Evolutionary conservation across 2,329 filamentous ascomycete genomes (phyloP).

Genomic region (Salinomyces thailandicus): DNA sequence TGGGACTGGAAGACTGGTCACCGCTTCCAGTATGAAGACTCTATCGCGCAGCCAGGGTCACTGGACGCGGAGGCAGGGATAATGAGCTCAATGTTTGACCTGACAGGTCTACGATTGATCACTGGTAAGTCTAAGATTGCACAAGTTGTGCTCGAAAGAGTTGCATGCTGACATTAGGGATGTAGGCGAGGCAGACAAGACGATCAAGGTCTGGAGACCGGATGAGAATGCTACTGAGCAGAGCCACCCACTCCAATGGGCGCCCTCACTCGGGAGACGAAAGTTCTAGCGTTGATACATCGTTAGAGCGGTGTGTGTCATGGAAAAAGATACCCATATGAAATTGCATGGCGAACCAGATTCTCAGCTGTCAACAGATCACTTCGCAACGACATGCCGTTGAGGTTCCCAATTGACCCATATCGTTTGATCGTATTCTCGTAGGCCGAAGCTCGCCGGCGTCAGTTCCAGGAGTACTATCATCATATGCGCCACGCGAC

Average conservation of each 20-base stretch:
- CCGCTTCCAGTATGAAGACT: conserved; percentile 80
- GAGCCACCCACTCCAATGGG: conserved; percentile 87
- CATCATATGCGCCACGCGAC: too few relatives aligned
- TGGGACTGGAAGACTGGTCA: conserved; percentile 99
- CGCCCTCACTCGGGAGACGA: conserved; percentile 64
- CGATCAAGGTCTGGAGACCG: conserved; percentile 89
- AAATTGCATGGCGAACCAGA: too few relatives aligned
- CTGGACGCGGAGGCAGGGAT: conserved; percentile 89
- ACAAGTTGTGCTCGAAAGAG: neutral
- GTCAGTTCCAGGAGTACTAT: too few relatives aligned
- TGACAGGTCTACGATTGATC: conserved; percentile 77
- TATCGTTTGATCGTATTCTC: too few relatives aligned
- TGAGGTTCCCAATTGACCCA: too few relatives aligned
- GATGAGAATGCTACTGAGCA: conserved; percentile 86
- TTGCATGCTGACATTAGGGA: neutral
- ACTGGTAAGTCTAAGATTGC: conserved; percentile 34
- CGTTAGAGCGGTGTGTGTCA: too few relatives aligned
- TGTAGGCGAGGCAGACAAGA: conserved; percentile 89
- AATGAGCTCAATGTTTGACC: conserved; percentile 88
- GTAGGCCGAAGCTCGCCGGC: too few relatives aligned
- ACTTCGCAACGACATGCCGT: too few relatives aligned
- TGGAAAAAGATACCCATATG: too few relatives aligned
- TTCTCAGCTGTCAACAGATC: too few relatives aligned
- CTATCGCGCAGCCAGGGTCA: conserved; percentile 84
- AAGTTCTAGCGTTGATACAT: too few relatives aligned